phyloP scores from a whole-genome alignment of 805 yeast species.

The Osmozyma mogii region DNA sequence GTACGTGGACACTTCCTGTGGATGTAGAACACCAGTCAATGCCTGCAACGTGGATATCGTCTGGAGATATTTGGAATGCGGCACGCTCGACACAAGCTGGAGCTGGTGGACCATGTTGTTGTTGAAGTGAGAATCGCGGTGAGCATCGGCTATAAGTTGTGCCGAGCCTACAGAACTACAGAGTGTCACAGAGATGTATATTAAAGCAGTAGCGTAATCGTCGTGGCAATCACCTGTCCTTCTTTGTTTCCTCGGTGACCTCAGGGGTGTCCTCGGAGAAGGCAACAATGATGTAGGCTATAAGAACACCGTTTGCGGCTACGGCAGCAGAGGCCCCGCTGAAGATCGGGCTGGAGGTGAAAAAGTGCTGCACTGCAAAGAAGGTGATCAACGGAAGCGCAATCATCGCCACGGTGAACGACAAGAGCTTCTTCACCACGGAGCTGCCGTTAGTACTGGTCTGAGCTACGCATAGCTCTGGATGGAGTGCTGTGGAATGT shows the following conservation, averaged over 20 bases:
- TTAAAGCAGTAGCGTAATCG: no score
- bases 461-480: not conserved
- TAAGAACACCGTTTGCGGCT: slow-evolving; percentile 64
- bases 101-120: slow-evolving; percentile 56
- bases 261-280: slow-evolving; percentile 53
- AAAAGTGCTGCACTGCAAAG: slow-evolving; percentile 43
- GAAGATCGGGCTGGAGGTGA: slow-evolving; percentile 46
- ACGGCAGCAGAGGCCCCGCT: slow-evolving; percentile 80
- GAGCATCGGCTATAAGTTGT: no score
- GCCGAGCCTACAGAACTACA: no score
- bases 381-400: slow-evolving; percentile 57
- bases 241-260: slow-evolving; percentile 27
- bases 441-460: slow-evolving; percentile 27
- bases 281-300: slow-evolving; percentile 68
- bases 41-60: slow-evolving; percentile 43
- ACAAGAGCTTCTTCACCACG: slow-evolving; percentile 60
- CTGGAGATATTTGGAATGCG: slow-evolving; percentile 33
- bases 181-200: no score
- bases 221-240: slow-evolving; percentile 15
- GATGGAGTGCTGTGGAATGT: no score
- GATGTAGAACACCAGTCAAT: slow-evolving; percentile 40
- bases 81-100: slow-evolving; percentile 38
- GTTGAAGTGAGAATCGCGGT: no score
- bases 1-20: slow-evolving; percentile 40
- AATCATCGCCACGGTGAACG: slow-evolving; percentile 74